These are phyloP conservation scores for Populus nigra DNA, from an alignment of 345 rosid species.

Conservation along the genomic window DNA sequence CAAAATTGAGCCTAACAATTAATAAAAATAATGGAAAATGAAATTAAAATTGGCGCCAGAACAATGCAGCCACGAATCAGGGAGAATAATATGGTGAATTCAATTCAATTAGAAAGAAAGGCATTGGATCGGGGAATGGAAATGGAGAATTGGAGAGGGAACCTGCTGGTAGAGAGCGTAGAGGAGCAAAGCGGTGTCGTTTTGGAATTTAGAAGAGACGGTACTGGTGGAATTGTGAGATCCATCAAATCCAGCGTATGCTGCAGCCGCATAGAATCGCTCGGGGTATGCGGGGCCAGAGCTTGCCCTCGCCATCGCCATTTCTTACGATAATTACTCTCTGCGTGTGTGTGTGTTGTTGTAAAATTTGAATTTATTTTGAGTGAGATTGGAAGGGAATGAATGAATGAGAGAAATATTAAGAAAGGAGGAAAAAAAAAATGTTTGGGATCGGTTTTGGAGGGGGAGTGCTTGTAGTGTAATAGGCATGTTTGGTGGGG, in stretches of 20 bases:
- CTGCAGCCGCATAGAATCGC: slow-evolving; percentile 92
- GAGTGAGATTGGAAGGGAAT: neutral
- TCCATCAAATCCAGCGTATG: slow-evolving; percentile 88
- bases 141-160: slow-evolving; percentile 7
- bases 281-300: slow-evolving; percentile 97
- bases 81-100: slow-evolving; percentile 15
- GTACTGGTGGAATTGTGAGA: slow-evolving; percentile 54
- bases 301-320: slow-evolving; percentile 81
- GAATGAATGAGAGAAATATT: no score
- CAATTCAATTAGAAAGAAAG: slow-evolving; percentile 12
- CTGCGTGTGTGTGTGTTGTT: neutral
- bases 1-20: neutral
- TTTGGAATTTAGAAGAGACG: slow-evolving; percentile 69
- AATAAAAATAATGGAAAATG: neutral
- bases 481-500: neutral
- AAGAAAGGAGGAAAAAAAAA: no score
- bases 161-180: slow-evolving; percentile 94
- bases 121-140: slow-evolving; percentile 1
- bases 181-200: slow-evolving; percentile 77
- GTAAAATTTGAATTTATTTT: neutral
- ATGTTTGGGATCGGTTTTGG: no score
- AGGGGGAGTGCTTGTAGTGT: no score
- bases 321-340: slow-evolving; percentile 19
- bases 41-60: neutral
- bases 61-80: neutral